Percentiles rank a stretch among this genome's conserved stretches.
Conservation (phyloP, 164 flowering plant genomes). For the Paratinospora sagittata region DNA sequence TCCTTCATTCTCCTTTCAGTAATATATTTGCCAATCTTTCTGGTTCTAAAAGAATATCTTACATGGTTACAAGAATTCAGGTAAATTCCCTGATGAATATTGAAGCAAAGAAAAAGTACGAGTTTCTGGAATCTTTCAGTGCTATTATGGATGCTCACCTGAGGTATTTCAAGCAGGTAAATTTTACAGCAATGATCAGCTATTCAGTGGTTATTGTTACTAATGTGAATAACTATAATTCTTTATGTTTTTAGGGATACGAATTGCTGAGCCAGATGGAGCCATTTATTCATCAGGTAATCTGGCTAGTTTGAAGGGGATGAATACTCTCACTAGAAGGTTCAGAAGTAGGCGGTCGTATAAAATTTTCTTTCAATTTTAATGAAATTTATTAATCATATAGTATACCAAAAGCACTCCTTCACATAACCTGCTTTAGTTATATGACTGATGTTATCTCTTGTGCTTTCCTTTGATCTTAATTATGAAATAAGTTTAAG, state of each 20-base stretch:
- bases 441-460: too few species aligned
- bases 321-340: neutral
- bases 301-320: neutral
- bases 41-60: conserved; percentile 23
- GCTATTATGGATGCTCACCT: conserved; percentile 95
- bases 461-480: too few species aligned
- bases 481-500: too few species aligned
- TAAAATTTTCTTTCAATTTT: too few species aligned
- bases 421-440: too few species aligned
- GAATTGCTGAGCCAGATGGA: conserved; percentile 78
- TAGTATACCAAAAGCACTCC: too few species aligned
- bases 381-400: too few species aligned
- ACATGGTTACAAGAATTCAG: conserved; percentile 55
- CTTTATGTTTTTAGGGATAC: conserved; percentile 51
- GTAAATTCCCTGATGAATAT: conserved; percentile 68
- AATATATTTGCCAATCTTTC: conserved; percentile 7
- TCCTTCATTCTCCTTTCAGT: neutral
- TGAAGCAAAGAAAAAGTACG: conserved; percentile 86
- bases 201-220: neutral
- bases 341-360: neutral
- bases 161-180: conserved; percentile 81
- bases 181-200: conserved; percentile 6
- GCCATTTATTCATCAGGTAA: conserved; percentile 84
- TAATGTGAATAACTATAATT: neutral
- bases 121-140: conserved; percentile 84